Percentiles rank a stretch among this genome's conserved stretches.
These are phyloP conservation scores for Skeletonema costatum DNA, from an alignment of 108 stramenopile species.

Conservation along the genomic window DNA sequence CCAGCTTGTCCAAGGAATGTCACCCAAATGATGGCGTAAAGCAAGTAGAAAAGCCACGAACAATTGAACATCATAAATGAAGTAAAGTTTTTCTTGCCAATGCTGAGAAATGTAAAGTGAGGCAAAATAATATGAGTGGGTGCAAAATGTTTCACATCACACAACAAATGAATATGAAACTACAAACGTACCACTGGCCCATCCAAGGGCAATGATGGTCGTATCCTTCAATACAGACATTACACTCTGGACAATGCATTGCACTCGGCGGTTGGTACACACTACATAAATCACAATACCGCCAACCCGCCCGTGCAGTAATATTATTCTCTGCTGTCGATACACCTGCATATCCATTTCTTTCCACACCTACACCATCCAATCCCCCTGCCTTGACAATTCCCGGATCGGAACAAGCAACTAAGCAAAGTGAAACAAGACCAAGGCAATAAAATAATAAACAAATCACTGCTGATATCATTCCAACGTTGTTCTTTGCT, in stretches of 20 bases:
- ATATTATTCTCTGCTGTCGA: constrained; percentile 20
- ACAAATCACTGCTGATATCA: constrained; percentile 51
- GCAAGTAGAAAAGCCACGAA: constrained; percentile 72
- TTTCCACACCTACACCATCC: constrained; percentile 4
- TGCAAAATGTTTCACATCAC: background rate
- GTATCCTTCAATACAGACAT: constrained; percentile 86
- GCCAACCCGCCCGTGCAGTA: constrained; percentile 45
- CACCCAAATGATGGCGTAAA: constrained; percentile 76
- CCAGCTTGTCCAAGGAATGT: constrained; percentile 53
- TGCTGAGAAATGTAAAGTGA: constrained; percentile 10
- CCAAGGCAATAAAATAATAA: constrained; percentile 48
- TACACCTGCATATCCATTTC: constrained; percentile 46
- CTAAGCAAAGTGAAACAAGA: constrained; percentile 45
- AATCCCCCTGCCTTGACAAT: constrained; percentile 33
- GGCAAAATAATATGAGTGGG: background rate
- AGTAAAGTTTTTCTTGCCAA: constrained; percentile 80
- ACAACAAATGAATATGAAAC: background rate
- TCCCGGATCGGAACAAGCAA: constrained; percentile 72
- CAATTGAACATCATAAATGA: constrained; percentile 84
- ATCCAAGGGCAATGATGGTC: constrained; percentile 96
- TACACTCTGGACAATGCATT: constrained; percentile 88
- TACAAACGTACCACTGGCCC: constrained; percentile 51
- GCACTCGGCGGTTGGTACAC: constrained; percentile 79
- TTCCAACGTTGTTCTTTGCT: constrained; percentile 42
- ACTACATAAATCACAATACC: constrained; percentile 80